Base-by-base conservation (phyloP, 352 stramenopile genomes). In the Globisporangium middletonii region DNA sequence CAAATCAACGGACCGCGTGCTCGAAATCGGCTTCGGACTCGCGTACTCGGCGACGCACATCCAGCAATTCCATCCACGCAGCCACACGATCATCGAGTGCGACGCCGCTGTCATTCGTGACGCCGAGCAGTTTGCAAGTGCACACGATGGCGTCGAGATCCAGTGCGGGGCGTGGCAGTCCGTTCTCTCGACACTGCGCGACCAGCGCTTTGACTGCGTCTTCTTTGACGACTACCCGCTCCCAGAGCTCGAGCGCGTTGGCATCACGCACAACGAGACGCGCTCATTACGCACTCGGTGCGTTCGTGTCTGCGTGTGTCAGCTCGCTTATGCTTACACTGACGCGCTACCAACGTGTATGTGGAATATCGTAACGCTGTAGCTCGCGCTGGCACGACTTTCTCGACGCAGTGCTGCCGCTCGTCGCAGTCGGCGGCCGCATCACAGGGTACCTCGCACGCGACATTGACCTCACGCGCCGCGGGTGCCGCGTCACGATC, bases 1-100 rank as follows among this genome's bases (percentile, higher is more conserved):
- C 53, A 53, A 51, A 26, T 48, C 46, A 18, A 64, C 45, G 12
- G 77, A 79, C 56, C 59, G 72, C 26, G 86, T 95, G 58, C 72
- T 96, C 33, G 84, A 96, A 64, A 92, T 96, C 57, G 87, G 87
- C 61, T 96, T 94, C 55, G 87, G 86, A 0, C 68, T 92, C 41
- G 87, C 78, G 18, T 95, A 90, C 67, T 94, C 83, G 55, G 83
- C 83, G 12, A 69, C 77, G 53, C 76, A 55, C 53, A 86, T 95
- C 60, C 83, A 94, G 68, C 53, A 59, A 23, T 83, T 75, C 47
- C 44, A 26, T 5, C 85, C 86, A 13, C 60, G 51, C 44, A 68
- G 46, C 11, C 84, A 95, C 57, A 80, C 77, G 15, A 83, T 96
- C 58, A 75, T 96, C 44, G 86, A 96, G 61, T 93, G 83, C 57